Evolutionary conservation across 805 yeast species (phyloP).

Genomic region (Ogataea siamensis): DNA sequence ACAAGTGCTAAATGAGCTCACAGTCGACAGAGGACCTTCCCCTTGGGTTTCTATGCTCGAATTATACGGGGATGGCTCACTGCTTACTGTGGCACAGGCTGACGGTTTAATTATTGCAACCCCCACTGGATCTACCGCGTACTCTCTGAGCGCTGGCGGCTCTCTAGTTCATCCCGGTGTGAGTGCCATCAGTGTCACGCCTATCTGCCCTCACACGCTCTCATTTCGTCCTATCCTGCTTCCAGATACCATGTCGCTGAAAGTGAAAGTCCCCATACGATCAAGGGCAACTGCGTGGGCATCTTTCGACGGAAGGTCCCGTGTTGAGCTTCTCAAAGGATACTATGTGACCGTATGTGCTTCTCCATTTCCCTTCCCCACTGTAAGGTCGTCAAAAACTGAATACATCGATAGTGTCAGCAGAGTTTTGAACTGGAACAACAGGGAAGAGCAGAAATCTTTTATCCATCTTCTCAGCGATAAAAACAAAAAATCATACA

Average conservation of each 20-base stretch:
- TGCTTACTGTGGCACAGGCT: constrained; percentile 88
- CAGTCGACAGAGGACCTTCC: constrained; percentile 90
- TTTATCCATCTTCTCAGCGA: constrained; percentile 61
- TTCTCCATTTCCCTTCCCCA: constrained; percentile 90
- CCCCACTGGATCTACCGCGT: constrained; percentile 96
- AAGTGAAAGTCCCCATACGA: constrained; percentile 72
- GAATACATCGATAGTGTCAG: constrained; percentile 84
- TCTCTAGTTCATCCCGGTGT: constrained; percentile 93
- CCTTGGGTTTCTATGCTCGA: constrained; percentile 90
- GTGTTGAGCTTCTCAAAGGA: constrained; percentile 79
- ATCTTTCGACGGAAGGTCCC: constrained; percentile 88
- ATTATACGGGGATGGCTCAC: constrained; percentile 80
- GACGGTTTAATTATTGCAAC: constrained; percentile 92
- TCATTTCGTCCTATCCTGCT: constrained; percentile 88
- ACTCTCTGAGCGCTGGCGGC: constrained; percentile 93
- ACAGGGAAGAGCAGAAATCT: constrained; percentile 82
- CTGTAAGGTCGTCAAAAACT: constrained; percentile 69
- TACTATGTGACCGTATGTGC: constrained; percentile 85
- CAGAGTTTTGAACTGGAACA: constrained; percentile 91
- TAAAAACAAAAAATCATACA: constrained; percentile 49
- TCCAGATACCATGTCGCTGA: constrained; percentile 89
- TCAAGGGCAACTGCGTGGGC: constrained; percentile 96
- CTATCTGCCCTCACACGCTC: constrained; percentile 93
- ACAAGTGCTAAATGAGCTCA: constrained; percentile 85
- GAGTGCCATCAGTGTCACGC: constrained; percentile 88